These are phyloP conservation scores for Bjerkandera adusta DNA, from an alignment of 1,284 basidiomycete species.

Conservation along the genomic window DNA sequence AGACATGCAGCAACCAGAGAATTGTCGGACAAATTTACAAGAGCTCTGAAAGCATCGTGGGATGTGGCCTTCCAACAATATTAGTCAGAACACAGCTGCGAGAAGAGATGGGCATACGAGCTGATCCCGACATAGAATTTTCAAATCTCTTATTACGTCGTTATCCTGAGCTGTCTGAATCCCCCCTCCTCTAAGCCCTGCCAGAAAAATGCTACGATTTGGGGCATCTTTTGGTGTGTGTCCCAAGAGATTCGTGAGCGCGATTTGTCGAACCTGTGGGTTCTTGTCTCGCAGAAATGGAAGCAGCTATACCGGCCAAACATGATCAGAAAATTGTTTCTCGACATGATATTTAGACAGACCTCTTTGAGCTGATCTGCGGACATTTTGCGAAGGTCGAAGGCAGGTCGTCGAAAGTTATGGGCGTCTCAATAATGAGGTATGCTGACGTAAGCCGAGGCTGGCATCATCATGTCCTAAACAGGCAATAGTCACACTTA, in stretches of 20 bases:
- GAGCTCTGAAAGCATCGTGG: slow-evolving; percentile 92
- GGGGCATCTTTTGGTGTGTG: slow-evolving; percentile 76
- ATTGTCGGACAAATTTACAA: slow-evolving; percentile 93
- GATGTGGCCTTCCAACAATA: slow-evolving; percentile 68
- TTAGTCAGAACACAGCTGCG: slow-evolving; percentile 10
- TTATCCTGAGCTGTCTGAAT: slow-evolving; percentile 62
- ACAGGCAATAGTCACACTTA: slow-evolving; percentile 3
- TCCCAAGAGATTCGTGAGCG: slow-evolving; percentile 79
- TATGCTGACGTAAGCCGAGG: not conserved
- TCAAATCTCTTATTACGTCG: slow-evolving; percentile 74
- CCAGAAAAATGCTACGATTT: slow-evolving; percentile 74
- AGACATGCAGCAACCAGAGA: slow-evolving; percentile 68
- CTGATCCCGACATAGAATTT: slow-evolving; percentile 84
- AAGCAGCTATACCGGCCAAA: slow-evolving; percentile 72
- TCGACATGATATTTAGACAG: not conserved
- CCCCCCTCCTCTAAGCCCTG: slow-evolving; percentile 52
- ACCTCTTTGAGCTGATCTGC: slow-evolving; percentile 11
- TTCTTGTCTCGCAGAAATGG: slow-evolving; percentile 87
- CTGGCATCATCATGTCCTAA: not conserved
- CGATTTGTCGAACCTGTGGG: slow-evolving; percentile 84
- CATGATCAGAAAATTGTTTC: too few relatives aligned
- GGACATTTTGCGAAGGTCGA: slow-evolving; percentile 9
- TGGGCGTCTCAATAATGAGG: not conserved
- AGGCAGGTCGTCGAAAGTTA: not conserved
- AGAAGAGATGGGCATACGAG: slow-evolving; percentile 45